These are phyloP conservation scores for Venturia oleaginea DNA, from an alignment of 2,329 filamentous ascomycete species.

Conservation along the genomic window DNA sequence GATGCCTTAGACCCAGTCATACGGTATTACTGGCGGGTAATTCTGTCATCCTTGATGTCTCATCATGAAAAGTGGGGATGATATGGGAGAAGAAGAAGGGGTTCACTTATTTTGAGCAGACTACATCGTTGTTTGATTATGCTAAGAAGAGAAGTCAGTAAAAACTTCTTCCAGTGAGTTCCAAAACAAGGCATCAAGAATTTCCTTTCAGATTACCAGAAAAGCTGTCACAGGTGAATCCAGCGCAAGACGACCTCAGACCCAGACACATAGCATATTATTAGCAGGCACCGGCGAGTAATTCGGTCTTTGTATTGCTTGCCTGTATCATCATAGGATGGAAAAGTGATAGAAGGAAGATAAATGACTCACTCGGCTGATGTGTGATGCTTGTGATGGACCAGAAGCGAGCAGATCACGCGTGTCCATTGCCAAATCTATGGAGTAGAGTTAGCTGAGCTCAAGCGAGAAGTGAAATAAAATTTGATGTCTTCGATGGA, in stretches of 20 bases:
- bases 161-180: not conserved
- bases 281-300: not conserved
- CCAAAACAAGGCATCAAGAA: not conserved
- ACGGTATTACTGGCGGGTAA: no score
- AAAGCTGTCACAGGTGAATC: not conserved
- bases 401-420: not conserved
- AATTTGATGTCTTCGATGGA: not conserved
- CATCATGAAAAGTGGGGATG: not conserved
- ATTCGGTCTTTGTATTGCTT: conserved; percentile 2
- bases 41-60: not conserved
- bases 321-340: not conserved
- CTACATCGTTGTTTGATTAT: not conserved
- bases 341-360: not conserved
- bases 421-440: not conserved
- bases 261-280: not conserved
- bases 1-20: no score
- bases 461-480: not conserved
- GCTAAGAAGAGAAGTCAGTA: not conserved
- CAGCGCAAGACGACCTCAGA: conserved; percentile 3
- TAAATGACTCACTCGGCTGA: not conserved
- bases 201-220: conserved; percentile 3
- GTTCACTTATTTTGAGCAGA: not conserved
- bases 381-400: not conserved
- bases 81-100: not conserved
- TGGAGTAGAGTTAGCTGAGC: not conserved